Conservation (phyloP, 2,329 filamentous ascomycete genomes). For the Emydomyces testavorans region DNA sequence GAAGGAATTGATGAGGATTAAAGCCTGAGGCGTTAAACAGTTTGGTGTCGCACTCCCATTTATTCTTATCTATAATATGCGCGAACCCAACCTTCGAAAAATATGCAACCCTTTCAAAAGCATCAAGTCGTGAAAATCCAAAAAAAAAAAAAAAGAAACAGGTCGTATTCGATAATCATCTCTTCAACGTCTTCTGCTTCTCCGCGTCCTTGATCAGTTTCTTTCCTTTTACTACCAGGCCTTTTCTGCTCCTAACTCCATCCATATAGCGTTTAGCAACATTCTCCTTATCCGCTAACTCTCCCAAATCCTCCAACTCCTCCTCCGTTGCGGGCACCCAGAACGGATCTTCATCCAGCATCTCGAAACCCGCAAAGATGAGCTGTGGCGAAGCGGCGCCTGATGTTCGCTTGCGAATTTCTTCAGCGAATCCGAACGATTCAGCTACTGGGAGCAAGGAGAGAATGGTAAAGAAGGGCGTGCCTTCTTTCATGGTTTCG, state of each 20-base stretch:
- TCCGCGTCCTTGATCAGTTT: constrained; percentile 71
- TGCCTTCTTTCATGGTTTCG: constrained; percentile 87
- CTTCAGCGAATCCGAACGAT: constrained; percentile 90
- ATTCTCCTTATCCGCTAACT: constrained; percentile 87
- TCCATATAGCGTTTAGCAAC: constrained; percentile 96
- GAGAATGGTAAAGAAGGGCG: constrained; percentile 89
- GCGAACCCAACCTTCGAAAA: no score
- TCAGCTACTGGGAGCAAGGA: constrained; percentile 83
- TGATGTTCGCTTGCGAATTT: constrained; percentile 87
- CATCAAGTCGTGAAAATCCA: no score
- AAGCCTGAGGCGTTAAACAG: not conserved
- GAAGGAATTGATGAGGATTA: no score
- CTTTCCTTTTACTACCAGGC: constrained; percentile 66
- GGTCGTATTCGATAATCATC: constrained; percentile 24
- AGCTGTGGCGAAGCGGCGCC: constrained; percentile 87
- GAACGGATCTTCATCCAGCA: constrained; percentile 90
- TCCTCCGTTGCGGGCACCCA: constrained; percentile 97
- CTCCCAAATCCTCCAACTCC: constrained; percentile 88
- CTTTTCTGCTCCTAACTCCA: constrained; percentile 73
- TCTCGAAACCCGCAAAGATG: constrained; percentile 83
- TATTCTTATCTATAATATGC: not conserved
- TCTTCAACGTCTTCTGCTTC: constrained; percentile 72
- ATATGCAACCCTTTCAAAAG: no score
- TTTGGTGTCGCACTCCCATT: not conserved
- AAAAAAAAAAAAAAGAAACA: not conserved